A percentile compares a stretch with the other conserved stretches of the same genome.
phyloP scores from a whole-genome alignment of 2,329 filamentous ascomycete species.

The Hymenoscyphus fraxineus region DNA sequence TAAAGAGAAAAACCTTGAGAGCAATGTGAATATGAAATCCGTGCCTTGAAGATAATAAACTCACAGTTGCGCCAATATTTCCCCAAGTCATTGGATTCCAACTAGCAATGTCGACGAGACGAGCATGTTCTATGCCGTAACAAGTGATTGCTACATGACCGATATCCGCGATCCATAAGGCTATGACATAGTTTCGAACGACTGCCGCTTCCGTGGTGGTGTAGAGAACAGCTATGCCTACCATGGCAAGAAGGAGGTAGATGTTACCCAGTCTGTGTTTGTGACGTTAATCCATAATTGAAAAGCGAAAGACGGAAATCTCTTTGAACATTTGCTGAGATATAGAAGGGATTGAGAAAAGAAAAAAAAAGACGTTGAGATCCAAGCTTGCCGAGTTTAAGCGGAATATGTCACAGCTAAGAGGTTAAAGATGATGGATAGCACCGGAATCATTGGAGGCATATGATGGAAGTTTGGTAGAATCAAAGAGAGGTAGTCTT shows the following conservation, averaged over 20 bases:
- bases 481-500: slow-evolving; percentile 5
- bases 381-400: too few relatives aligned
- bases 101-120: slow-evolving; percentile 47
- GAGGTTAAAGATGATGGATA: slow-evolving; percentile 40
- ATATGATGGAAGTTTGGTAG: neutral
- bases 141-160: slow-evolving; percentile 63
- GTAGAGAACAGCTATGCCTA: slow-evolving; percentile 61
- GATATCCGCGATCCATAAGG: slow-evolving; percentile 61
- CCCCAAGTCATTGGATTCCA: slow-evolving; percentile 75
- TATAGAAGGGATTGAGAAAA: too few relatives aligned
- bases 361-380: too few relatives aligned
- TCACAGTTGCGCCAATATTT: slow-evolving; percentile 63
- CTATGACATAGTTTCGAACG: slow-evolving; percentile 63
- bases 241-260: slow-evolving; percentile 62
- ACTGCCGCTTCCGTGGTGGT: slow-evolving; percentile 62
- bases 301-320: neutral
- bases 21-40: too few relatives aligned
- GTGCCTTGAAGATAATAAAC: neutral
- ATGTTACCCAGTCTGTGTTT: slow-evolving; percentile 63
- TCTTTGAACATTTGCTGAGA: neutral
- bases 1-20: slow-evolving; percentile 49
- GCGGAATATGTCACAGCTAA: too few relatives aligned
- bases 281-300: slow-evolving; percentile 19
- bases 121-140: slow-evolving; percentile 52
- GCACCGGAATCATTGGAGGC: slow-evolving; percentile 39